Percentiles rank a stretch among this genome's conserved stretches.
Evolutionary conservation across 495 filamentous ascomycete species (phyloP).

Genomic region (Penicillium macrosclerotiorum): DNA sequence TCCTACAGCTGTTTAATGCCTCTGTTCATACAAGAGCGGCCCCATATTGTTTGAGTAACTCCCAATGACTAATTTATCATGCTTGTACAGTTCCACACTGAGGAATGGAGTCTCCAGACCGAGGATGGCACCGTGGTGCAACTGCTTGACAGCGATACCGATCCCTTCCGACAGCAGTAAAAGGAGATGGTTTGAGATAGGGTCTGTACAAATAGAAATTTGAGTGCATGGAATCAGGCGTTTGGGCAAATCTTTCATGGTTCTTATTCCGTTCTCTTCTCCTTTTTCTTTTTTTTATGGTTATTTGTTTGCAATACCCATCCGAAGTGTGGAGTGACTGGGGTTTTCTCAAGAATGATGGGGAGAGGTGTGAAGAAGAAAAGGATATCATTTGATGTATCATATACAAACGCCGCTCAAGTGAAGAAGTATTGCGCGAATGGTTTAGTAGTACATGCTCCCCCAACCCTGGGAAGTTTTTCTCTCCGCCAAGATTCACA

Average conservation of each 20-base stretch:
- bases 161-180: slow-evolving; percentile 54
- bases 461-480: slow-evolving; percentile 10
- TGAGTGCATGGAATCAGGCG: slow-evolving; percentile 28
- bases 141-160: slow-evolving; percentile 58
- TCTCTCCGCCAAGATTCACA: too few species aligned
- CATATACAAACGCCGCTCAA: slow-evolving; percentile 48
- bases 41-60: background rate
- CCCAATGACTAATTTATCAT: background rate
- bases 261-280: slow-evolving; percentile 1
- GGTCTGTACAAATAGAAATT: slow-evolving; percentile 26
- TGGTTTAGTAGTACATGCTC: slow-evolving; percentile 44
- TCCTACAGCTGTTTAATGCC: too few species aligned
- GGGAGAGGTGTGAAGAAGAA: slow-evolving; percentile 12
- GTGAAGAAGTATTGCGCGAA: slow-evolving; percentile 37
- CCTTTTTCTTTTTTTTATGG: too few species aligned
- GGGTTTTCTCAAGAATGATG: slow-evolving; percentile 9
- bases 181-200: background rate
- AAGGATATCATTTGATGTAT: slow-evolving; percentile 50
- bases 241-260: slow-evolving; percentile 20
- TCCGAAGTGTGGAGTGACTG: background rate
- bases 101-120: slow-evolving; percentile 72
- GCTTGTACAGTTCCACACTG: slow-evolving; percentile 60
- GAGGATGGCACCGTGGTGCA: slow-evolving; percentile 65
- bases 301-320: background rate
- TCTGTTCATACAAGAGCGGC: too few species aligned